Evolutionary conservation across 2,329 filamentous ascomycete species (phyloP).

Genomic region (Fusarium sp.): DNA sequence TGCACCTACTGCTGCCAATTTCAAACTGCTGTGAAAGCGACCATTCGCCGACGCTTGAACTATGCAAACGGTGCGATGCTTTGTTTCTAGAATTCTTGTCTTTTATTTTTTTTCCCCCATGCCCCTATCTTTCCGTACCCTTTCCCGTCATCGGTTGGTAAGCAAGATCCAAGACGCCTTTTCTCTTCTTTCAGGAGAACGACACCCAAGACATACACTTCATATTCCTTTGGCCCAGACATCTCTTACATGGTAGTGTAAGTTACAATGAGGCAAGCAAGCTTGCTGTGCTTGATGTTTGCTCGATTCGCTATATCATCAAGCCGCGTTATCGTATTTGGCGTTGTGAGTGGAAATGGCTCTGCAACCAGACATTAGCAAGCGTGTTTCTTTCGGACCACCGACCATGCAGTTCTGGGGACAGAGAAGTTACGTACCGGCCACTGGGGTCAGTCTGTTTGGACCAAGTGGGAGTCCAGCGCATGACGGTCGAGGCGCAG

Average conservation of each 20-base stretch:
- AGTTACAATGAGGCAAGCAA: constrained; percentile 38
- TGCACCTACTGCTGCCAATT: neutral
- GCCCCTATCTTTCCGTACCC: constrained; percentile 17
- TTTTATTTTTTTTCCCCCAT: constrained; percentile 9
- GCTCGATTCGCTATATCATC: constrained; percentile 38
- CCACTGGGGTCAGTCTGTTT: constrained; percentile 96
- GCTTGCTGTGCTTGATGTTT: constrained; percentile 17
- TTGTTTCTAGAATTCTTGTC: constrained; percentile 21
- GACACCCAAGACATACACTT: constrained; percentile 61
- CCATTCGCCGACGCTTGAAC: constrained; percentile 5
- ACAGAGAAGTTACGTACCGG: constrained; percentile 63
- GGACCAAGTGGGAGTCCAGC: constrained; percentile 98
- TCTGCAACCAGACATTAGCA: constrained; percentile 55
- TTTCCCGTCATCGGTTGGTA: constrained; percentile 36
- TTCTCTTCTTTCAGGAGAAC: constrained; percentile 51
- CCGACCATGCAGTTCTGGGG: neutral
- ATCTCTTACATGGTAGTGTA: constrained; percentile 29
- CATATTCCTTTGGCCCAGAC: constrained; percentile 26
- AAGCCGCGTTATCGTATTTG: constrained; percentile 71
- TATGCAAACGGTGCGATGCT: neutral
- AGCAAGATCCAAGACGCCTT: constrained; percentile 39
- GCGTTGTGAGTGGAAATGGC: constrained; percentile 80
- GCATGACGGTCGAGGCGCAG: constrained; percentile 92
- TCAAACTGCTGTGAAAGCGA: neutral
- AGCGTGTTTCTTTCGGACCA: neutral